phyloP scores from a whole-genome alignment of 441 rosid species.

The Manihot esculenta region DNA sequence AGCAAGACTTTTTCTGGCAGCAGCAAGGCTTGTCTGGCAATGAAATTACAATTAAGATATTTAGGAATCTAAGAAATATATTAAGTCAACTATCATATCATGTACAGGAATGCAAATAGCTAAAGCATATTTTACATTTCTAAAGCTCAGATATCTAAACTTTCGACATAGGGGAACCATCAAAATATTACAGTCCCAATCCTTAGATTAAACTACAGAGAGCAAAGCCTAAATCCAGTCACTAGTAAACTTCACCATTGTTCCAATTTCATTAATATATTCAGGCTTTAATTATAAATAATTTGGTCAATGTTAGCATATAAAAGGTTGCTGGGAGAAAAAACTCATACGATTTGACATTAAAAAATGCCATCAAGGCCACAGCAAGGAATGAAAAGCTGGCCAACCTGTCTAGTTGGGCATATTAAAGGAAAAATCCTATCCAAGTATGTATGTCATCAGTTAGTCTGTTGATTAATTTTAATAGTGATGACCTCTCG shows the following conservation, averaged over 20 bases:
- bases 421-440: too few species aligned
- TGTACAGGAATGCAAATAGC: not conserved
- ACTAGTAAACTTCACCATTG: too few species aligned
- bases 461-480: not conserved
- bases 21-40: constrained; percentile 74
- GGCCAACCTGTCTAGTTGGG: too few species aligned
- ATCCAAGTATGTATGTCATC: not conserved
- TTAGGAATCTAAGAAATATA: not conserved
- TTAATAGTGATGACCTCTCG: not conserved
- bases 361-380: too few species aligned
- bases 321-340: too few species aligned
- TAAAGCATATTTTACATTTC: not conserved
- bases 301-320: too few species aligned
- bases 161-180: not conserved
- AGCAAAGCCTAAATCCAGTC: too few species aligned
- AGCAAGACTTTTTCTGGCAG: constrained; percentile 72
- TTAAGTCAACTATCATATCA: not conserved
- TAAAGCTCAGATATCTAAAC: not conserved
- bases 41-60: constrained; percentile 13
- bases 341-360: too few species aligned
- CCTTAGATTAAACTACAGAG: too few species aligned
- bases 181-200: not conserved
- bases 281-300: too few species aligned
- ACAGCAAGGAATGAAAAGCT: too few species aligned
- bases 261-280: too few species aligned